Base-by-base conservation (phyloP, 208 protist genomes). In the Crithidia sp. region DNA sequence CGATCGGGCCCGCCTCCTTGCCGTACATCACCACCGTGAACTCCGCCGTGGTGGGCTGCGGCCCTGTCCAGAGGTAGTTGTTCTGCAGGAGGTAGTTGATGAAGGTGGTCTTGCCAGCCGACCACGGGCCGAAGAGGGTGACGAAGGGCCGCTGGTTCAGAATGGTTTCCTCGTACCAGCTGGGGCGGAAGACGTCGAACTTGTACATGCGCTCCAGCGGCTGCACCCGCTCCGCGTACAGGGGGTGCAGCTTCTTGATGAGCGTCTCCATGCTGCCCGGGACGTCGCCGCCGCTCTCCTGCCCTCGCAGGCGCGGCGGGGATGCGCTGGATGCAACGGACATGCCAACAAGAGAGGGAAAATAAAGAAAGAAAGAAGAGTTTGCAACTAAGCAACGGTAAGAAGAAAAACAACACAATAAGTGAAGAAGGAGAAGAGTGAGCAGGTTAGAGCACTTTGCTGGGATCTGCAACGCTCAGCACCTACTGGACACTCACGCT, bases 1-100 rank as follows among this genome's bases (percentile, higher is more conserved):
- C 92, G 36, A 98, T 76, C 7, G 90, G 76, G 36, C 81, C 77
- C 5, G 81, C 54, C 53, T 89, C 86, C 17, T 89, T 74, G 53
- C 90, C 90, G 66, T 95, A 84, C 62, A 91, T 79, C 10, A 92
- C 75, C 39, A 91, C 85, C 2, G 84, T 95, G 81, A 95, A 95
- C 74, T 91, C 83, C 50, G 85, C 77, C 16, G 90, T 95, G 12
- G 90, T 95, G 16, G 90, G 90, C 71, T 95, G 83, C 56, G 87
- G 85, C 12, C 90, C 90, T 7, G 90, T 92, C 78, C 83, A 90
- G 47, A 95, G 77, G 62, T 90, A 80, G 69, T 91, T 87, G 43
- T 83, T 79, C 67, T 92, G 85, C 47, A 95, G 73, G 17, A 95
- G 69, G 74, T 92, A 77, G 77, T 95, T 95, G 68, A 95, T 95